Conservation (phyloP, 1,284 basidiomycete genomes). For the Thecaphora frezii region DNA sequence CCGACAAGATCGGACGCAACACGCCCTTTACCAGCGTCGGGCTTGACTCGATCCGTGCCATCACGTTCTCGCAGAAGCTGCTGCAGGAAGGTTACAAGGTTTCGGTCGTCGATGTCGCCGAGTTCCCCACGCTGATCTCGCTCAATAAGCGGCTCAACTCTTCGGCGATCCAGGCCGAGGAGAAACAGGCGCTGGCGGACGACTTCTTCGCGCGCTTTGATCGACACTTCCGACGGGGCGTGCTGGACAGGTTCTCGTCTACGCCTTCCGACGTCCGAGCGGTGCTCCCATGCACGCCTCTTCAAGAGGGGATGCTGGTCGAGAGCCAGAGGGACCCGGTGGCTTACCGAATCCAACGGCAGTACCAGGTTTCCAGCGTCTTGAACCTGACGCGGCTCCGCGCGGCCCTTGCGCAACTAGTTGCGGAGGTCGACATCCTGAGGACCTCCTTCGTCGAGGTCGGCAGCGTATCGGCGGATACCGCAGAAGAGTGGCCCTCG, state of each 20-base stretch:
- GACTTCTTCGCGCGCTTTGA: slow-evolving; percentile 23
- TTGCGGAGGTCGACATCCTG: slow-evolving; percentile 33
- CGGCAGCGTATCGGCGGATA: slow-evolving; percentile 12
- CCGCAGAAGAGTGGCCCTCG: slow-evolving; percentile 14
- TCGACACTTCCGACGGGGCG: slow-evolving; percentile 12
- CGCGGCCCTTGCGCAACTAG: slow-evolving; percentile 18
- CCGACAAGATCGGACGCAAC: slow-evolving; percentile 38
- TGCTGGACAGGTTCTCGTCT: slow-evolving; percentile 2
- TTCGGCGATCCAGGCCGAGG: slow-evolving; percentile 13
- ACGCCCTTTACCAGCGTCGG: slow-evolving; percentile 53
- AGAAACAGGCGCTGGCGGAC: slow-evolving; percentile 12
- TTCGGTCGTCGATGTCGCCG: slow-evolving; percentile 55
- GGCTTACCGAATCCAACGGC: slow-evolving; percentile 44
- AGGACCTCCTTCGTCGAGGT: slow-evolving; percentile 45
- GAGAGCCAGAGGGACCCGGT: slow-evolving; percentile 41
- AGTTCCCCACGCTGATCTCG: slow-evolving; percentile 43
- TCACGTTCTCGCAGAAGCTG: slow-evolving; percentile 48
- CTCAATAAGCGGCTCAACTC: slow-evolving; percentile 35
- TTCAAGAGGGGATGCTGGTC: slow-evolving; percentile 55
- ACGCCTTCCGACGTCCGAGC: slow-evolving; percentile 13
- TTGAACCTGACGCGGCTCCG: slow-evolving; percentile 23
- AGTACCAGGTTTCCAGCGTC: slow-evolving; percentile 43
- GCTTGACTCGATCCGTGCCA: slow-evolving; percentile 56
- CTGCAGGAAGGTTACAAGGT: slow-evolving; percentile 37
- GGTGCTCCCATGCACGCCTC: slow-evolving; percentile 40